phyloP scores from a whole-genome alignment of 176 grass and related monocot genomes.

The Cenchrus purpureus region DNA sequence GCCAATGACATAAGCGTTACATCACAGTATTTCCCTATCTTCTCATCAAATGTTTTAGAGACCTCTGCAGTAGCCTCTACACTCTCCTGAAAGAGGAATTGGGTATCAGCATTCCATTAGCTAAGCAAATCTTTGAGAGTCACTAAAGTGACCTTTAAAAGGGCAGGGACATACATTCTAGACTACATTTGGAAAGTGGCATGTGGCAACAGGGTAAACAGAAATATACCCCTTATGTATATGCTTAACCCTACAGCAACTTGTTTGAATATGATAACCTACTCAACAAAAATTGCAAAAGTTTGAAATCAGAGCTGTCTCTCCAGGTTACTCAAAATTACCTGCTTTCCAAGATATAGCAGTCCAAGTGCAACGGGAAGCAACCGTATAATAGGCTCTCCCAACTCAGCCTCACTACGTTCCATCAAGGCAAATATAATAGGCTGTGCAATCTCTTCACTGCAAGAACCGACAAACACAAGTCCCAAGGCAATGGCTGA shows the following conservation, averaged over 20 bases:
- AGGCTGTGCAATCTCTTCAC: conserved; percentile 93
- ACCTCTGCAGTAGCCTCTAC: conserved; percentile 93
- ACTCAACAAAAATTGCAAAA: neutral
- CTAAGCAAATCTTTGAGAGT: neutral
- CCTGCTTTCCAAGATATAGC: conserved; percentile 98
- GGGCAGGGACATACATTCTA: neutral
- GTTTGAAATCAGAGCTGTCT: neutral
- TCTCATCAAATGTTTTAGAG: conserved; percentile 97
- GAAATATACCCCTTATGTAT: no score
- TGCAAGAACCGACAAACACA: conserved; percentile 96
- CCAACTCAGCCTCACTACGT: conserved; percentile 77
- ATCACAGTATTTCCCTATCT: conserved; percentile 96
- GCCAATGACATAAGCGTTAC: conserved; percentile 95
- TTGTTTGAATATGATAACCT: neutral
- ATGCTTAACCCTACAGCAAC: neutral
- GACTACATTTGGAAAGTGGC: conserved; percentile 25
- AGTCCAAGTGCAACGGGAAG: conserved; percentile 94
- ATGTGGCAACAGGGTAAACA: neutral
- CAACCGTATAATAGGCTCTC: conserved; percentile 75
- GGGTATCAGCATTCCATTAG: neutral
- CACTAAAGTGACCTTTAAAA: neutral
- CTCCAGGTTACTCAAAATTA: conserved; percentile 35
- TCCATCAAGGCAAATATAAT: conserved; percentile 97
- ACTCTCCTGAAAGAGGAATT: conserved; percentile 68
- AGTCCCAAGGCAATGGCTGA: conserved; percentile 86